Conservation (phyloP, 306 rosid genomes). For the Fagus sylvatica region DNA sequence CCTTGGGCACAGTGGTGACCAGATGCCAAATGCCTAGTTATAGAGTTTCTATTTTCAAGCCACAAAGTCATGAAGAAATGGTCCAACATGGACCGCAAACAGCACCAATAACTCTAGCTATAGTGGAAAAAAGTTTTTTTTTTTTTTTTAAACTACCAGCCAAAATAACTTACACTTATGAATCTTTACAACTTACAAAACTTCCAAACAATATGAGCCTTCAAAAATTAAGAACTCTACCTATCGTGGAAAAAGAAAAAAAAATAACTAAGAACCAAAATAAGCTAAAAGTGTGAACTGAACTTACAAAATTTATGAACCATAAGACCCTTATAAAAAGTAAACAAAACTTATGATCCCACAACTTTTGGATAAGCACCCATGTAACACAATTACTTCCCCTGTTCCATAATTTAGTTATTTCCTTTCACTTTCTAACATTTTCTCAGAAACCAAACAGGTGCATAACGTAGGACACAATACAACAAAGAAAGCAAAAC, state of each 20-base stretch:
- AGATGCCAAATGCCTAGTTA: background rate
- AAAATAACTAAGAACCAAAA: too few relatives aligned
- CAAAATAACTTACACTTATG: background rate
- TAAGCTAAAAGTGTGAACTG: too few relatives aligned
- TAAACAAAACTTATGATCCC: background rate
- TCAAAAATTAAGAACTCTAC: too few relatives aligned
- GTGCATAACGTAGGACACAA: background rate
- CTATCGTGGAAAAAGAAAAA: too few relatives aligned
- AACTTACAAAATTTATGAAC: too few relatives aligned
- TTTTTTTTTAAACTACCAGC: too few relatives aligned
- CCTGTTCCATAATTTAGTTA: background rate
- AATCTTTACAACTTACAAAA: background rate
- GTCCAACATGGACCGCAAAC: background rate
- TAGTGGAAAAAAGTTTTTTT: background rate
- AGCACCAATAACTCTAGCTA: background rate
- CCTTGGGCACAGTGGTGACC: too few relatives aligned
- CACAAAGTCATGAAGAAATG: background rate
- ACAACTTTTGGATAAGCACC: background rate
- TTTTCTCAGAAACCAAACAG: constrained; percentile 2
- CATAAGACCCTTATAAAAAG: too few relatives aligned
- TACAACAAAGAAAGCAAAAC: background rate
- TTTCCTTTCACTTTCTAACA: background rate
- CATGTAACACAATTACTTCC: background rate
- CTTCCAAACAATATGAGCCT: too few relatives aligned
- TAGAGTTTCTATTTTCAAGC: background rate